Evolutionary conservation across 805 yeast genomes (phyloP).

Genomic region (Blastobotrys chiropterorum): DNA sequence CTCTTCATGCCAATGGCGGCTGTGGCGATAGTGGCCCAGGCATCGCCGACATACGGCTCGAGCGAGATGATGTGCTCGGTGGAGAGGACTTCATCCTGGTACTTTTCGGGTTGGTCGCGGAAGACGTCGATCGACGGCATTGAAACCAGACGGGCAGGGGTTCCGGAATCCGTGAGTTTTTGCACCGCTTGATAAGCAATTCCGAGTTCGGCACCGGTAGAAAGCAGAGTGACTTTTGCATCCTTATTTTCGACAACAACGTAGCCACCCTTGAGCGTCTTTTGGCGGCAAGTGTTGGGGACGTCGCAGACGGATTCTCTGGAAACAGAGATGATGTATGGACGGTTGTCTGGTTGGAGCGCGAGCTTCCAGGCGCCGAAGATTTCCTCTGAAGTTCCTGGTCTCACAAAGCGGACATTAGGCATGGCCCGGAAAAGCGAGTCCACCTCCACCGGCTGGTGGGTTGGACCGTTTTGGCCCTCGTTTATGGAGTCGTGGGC

Average conservation of each 20-base stretch:
- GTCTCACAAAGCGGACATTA: slow-evolving; percentile 42
- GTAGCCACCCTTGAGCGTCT: slow-evolving; percentile 10
- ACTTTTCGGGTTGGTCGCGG: slow-evolving; percentile 25
- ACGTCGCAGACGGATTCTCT: slow-evolving; percentile 1
- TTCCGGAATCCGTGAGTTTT: slow-evolving; percentile 22
- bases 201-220: slow-evolving; percentile 13
- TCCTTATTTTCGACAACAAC: slow-evolving; percentile 6
- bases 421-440: slow-evolving; percentile 47
- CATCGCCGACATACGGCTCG: slow-evolving; percentile 33
- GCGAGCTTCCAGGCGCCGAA: slow-evolving; percentile 53
- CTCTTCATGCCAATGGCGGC: slow-evolving; percentile 32
- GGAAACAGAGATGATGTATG: slow-evolving; percentile 1
- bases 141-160: slow-evolving; percentile 26
- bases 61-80: slow-evolving; percentile 29
- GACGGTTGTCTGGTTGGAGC: neutral
- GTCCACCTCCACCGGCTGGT: slow-evolving; percentile 46
- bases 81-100: slow-evolving; percentile 21
- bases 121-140: slow-evolving; percentile 25
- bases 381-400: slow-evolving; percentile 44
- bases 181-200: slow-evolving; percentile 43
- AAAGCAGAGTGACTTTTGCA: slow-evolving; percentile 12
- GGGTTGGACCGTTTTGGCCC: slow-evolving; percentile 53
- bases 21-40: slow-evolving; percentile 35
- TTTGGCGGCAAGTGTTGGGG: slow-evolving; percentile 5
- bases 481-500: slow-evolving; percentile 51